Percentiles rank a stretch among this genome's conserved stretches.
Conservation (phyloP, 2,329 filamentous ascomycete species). For the Apiospora pterosperma region DNA sequence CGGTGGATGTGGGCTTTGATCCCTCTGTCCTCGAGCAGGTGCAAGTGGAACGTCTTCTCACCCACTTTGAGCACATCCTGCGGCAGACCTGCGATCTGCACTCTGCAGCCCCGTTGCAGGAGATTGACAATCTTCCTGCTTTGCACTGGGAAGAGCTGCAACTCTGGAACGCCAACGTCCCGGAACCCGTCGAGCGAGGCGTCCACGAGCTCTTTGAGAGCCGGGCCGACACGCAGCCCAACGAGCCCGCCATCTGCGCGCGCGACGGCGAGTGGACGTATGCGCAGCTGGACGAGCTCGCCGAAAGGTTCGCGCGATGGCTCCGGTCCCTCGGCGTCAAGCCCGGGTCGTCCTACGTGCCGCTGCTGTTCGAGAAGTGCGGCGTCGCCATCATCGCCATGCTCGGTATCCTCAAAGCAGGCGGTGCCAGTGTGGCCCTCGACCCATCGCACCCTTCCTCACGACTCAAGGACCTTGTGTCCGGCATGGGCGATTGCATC, state of each 20-base stretch:
- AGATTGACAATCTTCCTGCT: neutral
- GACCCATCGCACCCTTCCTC: neutral
- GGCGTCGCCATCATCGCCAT: neutral
- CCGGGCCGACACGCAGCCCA: neutral
- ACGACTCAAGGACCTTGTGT: neutral
- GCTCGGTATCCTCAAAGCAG: slow-evolving; percentile 3
- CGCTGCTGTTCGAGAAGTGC: neutral
- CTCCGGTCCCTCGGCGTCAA: neutral
- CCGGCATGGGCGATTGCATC: neutral
- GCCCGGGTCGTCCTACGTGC: neutral
- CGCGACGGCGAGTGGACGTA: neutral
- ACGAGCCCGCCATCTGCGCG: neutral
- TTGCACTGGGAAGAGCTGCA: neutral
- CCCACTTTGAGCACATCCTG: neutral
- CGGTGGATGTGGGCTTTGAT: neutral
- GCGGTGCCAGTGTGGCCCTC: neutral
- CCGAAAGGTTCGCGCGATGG: neutral
- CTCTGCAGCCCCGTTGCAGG: neutral
- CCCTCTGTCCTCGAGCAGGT: neutral
- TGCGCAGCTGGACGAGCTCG: neutral
- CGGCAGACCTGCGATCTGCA: neutral
- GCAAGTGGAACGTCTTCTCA: neutral
- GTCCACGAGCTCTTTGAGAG: neutral
- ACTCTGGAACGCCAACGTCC: neutral
- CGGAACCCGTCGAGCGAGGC: neutral